These are phyloP conservation scores for Colletotrichum limetticola DNA, from an alignment of 2,329 filamentous ascomycete species.

Conservation along the genomic window DNA sequence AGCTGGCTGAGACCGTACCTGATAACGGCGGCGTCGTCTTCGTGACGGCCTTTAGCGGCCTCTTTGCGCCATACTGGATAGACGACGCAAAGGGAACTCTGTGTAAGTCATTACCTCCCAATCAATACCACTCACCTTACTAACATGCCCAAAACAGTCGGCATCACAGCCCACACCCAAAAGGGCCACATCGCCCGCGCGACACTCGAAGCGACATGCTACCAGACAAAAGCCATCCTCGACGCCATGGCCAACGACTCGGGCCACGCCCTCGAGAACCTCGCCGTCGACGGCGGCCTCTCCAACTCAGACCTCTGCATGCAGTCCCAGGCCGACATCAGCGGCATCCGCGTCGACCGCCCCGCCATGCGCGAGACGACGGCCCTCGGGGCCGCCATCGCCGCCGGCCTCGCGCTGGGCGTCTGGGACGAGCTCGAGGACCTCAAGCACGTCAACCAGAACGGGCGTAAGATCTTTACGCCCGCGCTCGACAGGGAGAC, in stretches of 20 bases:
- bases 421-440: conserved; percentile 81
- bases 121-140: neutral
- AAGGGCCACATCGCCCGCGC: conserved; percentile 89
- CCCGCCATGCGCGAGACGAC: conserved; percentile 93
- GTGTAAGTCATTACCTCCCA: conserved; percentile 59
- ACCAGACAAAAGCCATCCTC: conserved; percentile 91
- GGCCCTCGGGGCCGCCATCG: conserved; percentile 87
- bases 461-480: conserved; percentile 75
- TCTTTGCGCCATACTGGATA: conserved; percentile 96
- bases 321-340: conserved; percentile 91
- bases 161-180: conserved; percentile 86
- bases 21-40: conserved; percentile 88
- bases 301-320: conserved; percentile 90
- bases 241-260: conserved; percentile 92
- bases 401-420: conserved; percentile 84
- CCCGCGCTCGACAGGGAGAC: conserved; percentile 66
- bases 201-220: conserved; percentile 90
- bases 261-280: conserved; percentile 76
- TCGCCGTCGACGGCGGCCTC: conserved; percentile 91
- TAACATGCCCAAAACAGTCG: conserved; percentile 59
- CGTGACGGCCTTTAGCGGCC: conserved; percentile 89
- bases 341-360: conserved; percentile 82
- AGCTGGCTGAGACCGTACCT: conserved; percentile 61
- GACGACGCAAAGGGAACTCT: conserved; percentile 91
- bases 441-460: conserved; percentile 77